Evolutionary conservation across 1,284 basidiomycete genomes (phyloP).

Genomic region (Tilletia walkeri): DNA sequence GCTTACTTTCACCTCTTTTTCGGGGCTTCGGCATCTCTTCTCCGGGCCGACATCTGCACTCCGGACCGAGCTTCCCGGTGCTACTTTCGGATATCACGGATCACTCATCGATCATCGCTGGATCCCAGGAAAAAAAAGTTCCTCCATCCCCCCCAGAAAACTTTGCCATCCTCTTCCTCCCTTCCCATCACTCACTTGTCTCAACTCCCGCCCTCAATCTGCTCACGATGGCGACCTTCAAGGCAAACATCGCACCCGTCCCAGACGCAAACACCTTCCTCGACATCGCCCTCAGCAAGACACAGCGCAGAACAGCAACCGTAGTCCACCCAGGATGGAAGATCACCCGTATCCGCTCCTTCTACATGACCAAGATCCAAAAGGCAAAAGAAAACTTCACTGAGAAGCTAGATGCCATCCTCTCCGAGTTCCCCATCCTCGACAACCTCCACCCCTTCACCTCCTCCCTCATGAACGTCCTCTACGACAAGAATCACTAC

Average conservation of each 20-base stretch:
- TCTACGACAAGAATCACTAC: slow-evolving; percentile 56
- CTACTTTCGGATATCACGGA: too few relatives aligned
- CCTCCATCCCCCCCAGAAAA: not conserved
- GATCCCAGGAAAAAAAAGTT: too few relatives aligned
- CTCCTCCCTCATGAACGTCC: slow-evolving; percentile 54
- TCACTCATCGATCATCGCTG: too few relatives aligned
- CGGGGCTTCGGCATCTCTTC: too few relatives aligned
- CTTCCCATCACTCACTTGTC: not conserved
- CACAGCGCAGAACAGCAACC: slow-evolving; percentile 93
- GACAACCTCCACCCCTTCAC: slow-evolving; percentile 61
- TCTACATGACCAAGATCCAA: slow-evolving; percentile 99
- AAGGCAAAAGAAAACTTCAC: slow-evolving; percentile 97
- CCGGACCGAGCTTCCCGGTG: too few relatives aligned
- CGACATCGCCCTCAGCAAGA: slow-evolving; percentile 90
- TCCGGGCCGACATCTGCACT: too few relatives aligned
- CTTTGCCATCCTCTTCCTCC: not conserved
- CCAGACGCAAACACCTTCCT: slow-evolving; percentile 91
- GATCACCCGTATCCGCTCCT: slow-evolving; percentile 82
- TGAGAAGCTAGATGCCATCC: slow-evolving; percentile 89
- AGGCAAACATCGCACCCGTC: slow-evolving; percentile 77
- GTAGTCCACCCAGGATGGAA: slow-evolving; percentile 82
- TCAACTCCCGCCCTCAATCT: not conserved
- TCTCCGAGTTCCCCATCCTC: slow-evolving; percentile 93
- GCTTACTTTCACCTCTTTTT: too few relatives aligned
- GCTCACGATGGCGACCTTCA: slow-evolving; percentile 46